Evolutionary conservation across 495 filamentous ascomycete species (phyloP).

Genomic region (Tuber indicum): DNA sequence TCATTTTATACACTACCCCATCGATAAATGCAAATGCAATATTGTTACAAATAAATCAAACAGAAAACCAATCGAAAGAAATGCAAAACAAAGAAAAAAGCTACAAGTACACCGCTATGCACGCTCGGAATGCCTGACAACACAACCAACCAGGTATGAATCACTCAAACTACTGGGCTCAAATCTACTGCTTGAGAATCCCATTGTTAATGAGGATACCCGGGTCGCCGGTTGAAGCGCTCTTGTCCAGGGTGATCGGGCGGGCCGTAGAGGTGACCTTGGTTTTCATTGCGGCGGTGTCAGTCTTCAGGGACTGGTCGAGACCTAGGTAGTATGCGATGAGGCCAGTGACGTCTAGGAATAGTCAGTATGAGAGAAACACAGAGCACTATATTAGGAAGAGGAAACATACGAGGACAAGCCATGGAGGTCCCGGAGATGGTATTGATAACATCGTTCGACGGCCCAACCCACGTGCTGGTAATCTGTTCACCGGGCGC

Average conservation of each 20-base stretch:
- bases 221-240: slow-evolving; percentile 16
- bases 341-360: slow-evolving; percentile 47
- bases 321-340: slow-evolving; percentile 48
- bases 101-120: background rate
- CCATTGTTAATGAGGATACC: slow-evolving; percentile 31
- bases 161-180: background rate
- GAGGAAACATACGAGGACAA: slow-evolving; percentile 43
- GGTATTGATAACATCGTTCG: slow-evolving; percentile 46
- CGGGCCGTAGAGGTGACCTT: slow-evolving; percentile 32
- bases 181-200: slow-evolving; percentile 4
- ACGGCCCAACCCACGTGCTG: slow-evolving; percentile 50
- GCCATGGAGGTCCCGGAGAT: slow-evolving; percentile 56
- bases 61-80: background rate
- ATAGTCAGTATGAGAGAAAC: background rate
- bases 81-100: background rate
- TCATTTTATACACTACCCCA: background rate
- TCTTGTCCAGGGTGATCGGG: slow-evolving; percentile 21
- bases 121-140: background rate
- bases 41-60: slow-evolving; percentile 4
- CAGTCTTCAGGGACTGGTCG: slow-evolving; percentile 39
- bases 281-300: slow-evolving; percentile 46
- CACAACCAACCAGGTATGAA: background rate
- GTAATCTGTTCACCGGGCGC: slow-evolving; percentile 47
- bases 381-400: background rate
- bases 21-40: slow-evolving; percentile 1